Evolutionary conservation across 805 yeast species (phyloP).

Genomic region (Millerozyma miso): DNA sequence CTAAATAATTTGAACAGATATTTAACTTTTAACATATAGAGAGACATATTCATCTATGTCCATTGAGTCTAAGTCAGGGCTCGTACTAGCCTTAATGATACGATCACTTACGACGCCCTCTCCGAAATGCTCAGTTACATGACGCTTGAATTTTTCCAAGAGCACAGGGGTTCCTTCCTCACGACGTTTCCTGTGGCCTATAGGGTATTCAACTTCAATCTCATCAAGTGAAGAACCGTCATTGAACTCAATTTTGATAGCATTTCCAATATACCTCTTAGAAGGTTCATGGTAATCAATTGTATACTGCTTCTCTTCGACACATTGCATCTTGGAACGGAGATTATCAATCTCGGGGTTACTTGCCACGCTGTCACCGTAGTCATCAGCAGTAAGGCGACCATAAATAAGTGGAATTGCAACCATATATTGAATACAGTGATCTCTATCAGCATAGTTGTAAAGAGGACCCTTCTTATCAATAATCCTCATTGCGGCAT

Average conservation of each 20-base stretch:
- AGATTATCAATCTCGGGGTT: conserved; percentile 50
- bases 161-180: conserved; percentile 57
- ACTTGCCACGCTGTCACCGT: conserved; percentile 46
- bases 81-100: conserved; percentile 33
- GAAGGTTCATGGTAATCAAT: conserved; percentile 52
- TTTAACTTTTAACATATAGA: conserved; percentile 3
- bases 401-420: conserved; percentile 56
- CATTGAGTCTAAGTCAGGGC: conserved; percentile 31
- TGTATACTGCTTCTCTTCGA: conserved; percentile 46
- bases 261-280: conserved; percentile 56
- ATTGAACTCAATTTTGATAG: conserved; percentile 45
- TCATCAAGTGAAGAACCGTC: conserved; percentile 52
- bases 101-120: conserved; percentile 25
- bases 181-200: conserved; percentile 56
- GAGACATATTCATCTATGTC: conserved; percentile 24
- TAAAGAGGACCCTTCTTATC: conserved; percentile 57
- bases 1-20: no score
- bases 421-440: conserved; percentile 61
- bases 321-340: conserved; percentile 52
- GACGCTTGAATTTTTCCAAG: conserved; percentile 47
- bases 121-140: conserved; percentile 43
- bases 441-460: conserved; percentile 64
- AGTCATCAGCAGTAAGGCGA: conserved; percentile 54
- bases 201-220: conserved; percentile 32
- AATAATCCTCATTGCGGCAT: conserved; percentile 57